Percentiles rank a stretch among this genome's conserved stretches.
Evolutionary conservation across 306 rosid species (phyloP).

Genomic region (Urtica urens): DNA sequence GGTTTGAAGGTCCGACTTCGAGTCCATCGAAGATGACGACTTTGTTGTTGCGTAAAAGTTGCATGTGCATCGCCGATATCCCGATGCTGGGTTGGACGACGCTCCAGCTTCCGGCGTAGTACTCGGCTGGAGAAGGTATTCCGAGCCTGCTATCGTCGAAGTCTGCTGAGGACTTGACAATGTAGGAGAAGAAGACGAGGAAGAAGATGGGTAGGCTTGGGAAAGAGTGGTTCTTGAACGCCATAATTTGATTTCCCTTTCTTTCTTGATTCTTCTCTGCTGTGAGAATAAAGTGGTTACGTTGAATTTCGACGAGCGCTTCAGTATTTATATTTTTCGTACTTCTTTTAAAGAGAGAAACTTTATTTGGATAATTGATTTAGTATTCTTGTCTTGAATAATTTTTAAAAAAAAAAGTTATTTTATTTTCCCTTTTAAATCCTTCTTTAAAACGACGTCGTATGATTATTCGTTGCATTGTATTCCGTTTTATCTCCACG

Average conservation of each 20-base stretch:
- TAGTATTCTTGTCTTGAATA: too few relatives aligned
- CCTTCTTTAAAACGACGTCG: neutral
- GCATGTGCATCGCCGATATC: slow-evolving; percentile 95
- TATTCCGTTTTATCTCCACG: slow-evolving; percentile 19
- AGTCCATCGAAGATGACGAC: slow-evolving; percentile 64
- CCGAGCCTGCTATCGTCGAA: neutral
- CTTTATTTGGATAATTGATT: too few relatives aligned
- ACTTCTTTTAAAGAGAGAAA: too few relatives aligned
- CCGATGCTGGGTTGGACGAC: slow-evolving; percentile 46
- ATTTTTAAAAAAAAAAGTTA: too few relatives aligned
- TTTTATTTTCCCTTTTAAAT: too few relatives aligned
- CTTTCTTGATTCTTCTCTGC: too few relatives aligned
- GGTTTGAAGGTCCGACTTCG: slow-evolving; percentile 69
- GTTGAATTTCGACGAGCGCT: too few relatives aligned
- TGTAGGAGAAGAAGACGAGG: neutral
- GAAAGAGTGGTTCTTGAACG: slow-evolving; percentile 38
- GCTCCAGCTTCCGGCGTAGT: slow-evolving; percentile 44
- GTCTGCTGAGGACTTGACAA: neutral
- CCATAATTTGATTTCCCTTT: too few relatives aligned
- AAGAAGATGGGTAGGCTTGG: neutral
- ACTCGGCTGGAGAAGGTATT: neutral
- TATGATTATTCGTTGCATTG: neutral
- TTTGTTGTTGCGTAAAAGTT: slow-evolving; percentile 45
- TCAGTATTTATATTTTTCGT: too few relatives aligned
- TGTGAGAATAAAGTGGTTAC: too few relatives aligned